phyloP scores from a whole-genome alignment of 129 eudicot genomes.

The Scalesia atractyloides region DNA sequence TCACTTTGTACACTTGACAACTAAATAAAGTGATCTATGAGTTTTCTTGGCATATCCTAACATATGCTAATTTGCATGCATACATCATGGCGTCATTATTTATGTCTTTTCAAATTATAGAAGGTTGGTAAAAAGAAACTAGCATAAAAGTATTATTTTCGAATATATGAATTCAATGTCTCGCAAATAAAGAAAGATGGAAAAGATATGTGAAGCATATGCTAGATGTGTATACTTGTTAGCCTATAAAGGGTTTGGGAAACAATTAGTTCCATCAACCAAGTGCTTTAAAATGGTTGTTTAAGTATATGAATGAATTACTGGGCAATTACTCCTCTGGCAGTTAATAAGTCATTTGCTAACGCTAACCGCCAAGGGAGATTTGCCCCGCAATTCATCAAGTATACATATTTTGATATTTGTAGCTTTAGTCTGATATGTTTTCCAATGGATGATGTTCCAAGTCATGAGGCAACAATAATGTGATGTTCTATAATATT shows the following conservation, averaged over 20 bases:
- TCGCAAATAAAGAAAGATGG: no score
- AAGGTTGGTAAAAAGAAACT: neutral
- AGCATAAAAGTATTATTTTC: neutral
- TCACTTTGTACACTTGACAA: no score
- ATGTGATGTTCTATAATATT: no score
- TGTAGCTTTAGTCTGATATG: no score
- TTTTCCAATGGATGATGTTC: no score
- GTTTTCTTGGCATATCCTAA: no score
- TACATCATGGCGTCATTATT: no score
- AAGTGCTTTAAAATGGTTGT: neutral
- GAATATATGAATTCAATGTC: neutral
- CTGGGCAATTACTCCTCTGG: conserved; percentile 1
- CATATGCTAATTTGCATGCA: no score
- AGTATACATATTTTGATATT: no score
- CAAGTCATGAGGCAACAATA: no score
- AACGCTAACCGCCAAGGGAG: neutral
- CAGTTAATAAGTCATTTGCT: neutral
- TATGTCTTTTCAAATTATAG: neutral
- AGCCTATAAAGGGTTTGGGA: neutral
- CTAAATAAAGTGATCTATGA: no score
- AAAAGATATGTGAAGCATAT: neutral
- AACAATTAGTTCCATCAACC: neutral
- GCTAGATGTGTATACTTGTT: neutral
- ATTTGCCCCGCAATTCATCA: neutral
- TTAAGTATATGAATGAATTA: neutral